Evolutionary conservation across 192 early-diverging fungal genomes (phyloP).

Genomic region (Coemansia sp.): DNA sequence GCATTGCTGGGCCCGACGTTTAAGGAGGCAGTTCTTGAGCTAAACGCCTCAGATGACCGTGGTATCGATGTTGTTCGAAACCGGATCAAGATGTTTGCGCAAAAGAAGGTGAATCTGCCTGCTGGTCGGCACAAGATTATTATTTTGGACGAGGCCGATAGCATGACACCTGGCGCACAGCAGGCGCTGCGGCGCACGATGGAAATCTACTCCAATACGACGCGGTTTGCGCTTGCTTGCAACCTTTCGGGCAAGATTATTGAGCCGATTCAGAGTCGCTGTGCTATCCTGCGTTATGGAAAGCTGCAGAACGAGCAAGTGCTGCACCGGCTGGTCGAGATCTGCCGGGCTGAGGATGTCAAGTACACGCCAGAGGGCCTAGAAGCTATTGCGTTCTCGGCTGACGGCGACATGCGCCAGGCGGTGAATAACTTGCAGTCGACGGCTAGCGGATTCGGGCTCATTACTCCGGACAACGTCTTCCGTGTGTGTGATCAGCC

Average conservation of each 20-base stretch:
- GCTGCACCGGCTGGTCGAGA: slow-evolving; percentile 73
- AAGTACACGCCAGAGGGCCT: slow-evolving; percentile 84
- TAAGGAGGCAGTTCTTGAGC: slow-evolving; percentile 93
- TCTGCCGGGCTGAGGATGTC: slow-evolving; percentile 83
- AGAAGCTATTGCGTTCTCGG: slow-evolving; percentile 91
- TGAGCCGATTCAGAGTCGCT: slow-evolving; percentile 95
- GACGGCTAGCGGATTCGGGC: slow-evolving; percentile 81
- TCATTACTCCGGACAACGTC: slow-evolving; percentile 85
- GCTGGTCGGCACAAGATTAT: slow-evolving; percentile 83
- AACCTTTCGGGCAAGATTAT: slow-evolving; percentile 97
- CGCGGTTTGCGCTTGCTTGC: slow-evolving; percentile 95
- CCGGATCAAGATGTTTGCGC: slow-evolving; percentile 97
- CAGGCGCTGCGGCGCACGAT: slow-evolving; percentile 97
- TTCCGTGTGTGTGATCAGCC: slow-evolving; percentile 98
- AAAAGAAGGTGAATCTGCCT: slow-evolving; percentile 95
- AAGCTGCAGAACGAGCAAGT: slow-evolving; percentile 79
- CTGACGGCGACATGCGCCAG: slow-evolving; percentile 98
- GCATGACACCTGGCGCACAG: slow-evolving; percentile 95
- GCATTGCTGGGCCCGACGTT: slow-evolving; percentile 79
- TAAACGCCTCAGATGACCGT: slow-evolving; percentile 97
- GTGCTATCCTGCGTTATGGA: slow-evolving; percentile 86
- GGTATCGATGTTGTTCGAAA: slow-evolving; percentile 96
- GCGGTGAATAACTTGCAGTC: slow-evolving; percentile 96
- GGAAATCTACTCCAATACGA: slow-evolving; percentile 96
- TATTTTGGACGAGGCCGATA: slow-evolving; percentile 99